These are phyloP conservation scores for Coelastrella sp. DNA, from an alignment of 139 green algal genomes.

Conservation along the genomic window DNA sequence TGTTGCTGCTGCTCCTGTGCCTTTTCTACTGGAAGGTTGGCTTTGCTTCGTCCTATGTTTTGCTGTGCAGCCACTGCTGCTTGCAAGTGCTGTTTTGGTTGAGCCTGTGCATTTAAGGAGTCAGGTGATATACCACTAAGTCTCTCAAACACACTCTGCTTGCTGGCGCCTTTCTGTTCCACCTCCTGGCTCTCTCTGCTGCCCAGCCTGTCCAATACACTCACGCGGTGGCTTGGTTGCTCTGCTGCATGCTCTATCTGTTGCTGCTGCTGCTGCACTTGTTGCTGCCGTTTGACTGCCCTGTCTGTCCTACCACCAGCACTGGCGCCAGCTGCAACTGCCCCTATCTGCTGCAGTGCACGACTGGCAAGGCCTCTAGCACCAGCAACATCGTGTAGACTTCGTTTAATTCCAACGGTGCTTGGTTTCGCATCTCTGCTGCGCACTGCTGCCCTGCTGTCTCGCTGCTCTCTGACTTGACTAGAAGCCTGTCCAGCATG, in stretches of 20 bases:
- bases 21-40: no score
- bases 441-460: neutral
- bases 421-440: neutral
- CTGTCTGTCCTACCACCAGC: neutral
- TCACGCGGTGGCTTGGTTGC: neutral
- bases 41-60: no score
- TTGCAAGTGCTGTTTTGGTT: no score
- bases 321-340: neutral
- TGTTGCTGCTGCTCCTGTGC: neutral
- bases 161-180: neutral
- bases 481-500: no score
- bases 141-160: slow-evolving; percentile 39
- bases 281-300: neutral
- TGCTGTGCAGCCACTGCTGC: no score
- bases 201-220: slow-evolving; percentile 21
- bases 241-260: neutral
- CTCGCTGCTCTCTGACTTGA: neutral
- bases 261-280: neutral
- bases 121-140: neutral
- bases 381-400: neutral
- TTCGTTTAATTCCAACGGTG: neutral
- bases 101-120: neutral
- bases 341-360: neutral
- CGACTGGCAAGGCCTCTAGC: neutral
- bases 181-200: neutral